Conservation (phyloP, 352 stramenopile species). For the Pythium biforme region DNA sequence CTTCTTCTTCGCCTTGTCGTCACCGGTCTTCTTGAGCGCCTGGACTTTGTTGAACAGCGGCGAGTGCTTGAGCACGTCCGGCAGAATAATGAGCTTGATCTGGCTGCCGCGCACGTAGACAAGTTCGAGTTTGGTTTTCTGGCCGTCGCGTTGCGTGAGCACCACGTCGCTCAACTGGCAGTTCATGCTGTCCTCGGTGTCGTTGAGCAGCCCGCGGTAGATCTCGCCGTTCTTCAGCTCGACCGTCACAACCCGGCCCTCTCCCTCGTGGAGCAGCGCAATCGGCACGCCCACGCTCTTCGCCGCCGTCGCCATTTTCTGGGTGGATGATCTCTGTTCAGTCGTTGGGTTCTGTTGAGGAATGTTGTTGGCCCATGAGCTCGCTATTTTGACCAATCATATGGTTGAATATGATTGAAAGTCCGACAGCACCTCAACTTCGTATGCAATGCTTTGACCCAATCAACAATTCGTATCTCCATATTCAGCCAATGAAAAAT, state of each 20-base stretch:
- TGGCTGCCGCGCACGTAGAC: slow-evolving; percentile 96
- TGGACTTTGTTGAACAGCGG: slow-evolving; percentile 96
- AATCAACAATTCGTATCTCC: too few species aligned
- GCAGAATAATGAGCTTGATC: slow-evolving; percentile 97
- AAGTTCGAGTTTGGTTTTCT: slow-evolving; percentile 80
- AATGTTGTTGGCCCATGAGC: too few species aligned
- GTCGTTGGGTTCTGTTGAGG: too few species aligned
- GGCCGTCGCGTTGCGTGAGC: slow-evolving; percentile 81
- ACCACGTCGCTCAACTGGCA: slow-evolving; percentile 93
- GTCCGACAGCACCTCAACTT: slow-evolving; percentile 8
- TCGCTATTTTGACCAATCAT: too few species aligned
- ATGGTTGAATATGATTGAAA: slow-evolving; percentile 13
- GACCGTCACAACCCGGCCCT: slow-evolving; percentile 80
- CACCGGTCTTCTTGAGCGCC: slow-evolving; percentile 69
- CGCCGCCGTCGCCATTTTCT: slow-evolving; percentile 31
- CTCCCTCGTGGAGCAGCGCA: slow-evolving; percentile 84
- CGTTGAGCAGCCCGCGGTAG: slow-evolving; percentile 77
- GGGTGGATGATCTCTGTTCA: neutral
- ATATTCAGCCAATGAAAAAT: too few species aligned
- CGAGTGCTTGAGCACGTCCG: slow-evolving; percentile 97
- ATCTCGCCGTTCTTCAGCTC: slow-evolving; percentile 90
- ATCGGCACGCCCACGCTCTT: slow-evolving; percentile 82
- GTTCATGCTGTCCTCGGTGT: slow-evolving; percentile 97
- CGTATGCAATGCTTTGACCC: too few species aligned
- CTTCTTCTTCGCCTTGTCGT: slow-evolving; percentile 48